These are phyloP conservation scores for Knufia petricola DNA, from an alignment of 2,329 filamentous ascomycete species.

Conservation along the genomic window DNA sequence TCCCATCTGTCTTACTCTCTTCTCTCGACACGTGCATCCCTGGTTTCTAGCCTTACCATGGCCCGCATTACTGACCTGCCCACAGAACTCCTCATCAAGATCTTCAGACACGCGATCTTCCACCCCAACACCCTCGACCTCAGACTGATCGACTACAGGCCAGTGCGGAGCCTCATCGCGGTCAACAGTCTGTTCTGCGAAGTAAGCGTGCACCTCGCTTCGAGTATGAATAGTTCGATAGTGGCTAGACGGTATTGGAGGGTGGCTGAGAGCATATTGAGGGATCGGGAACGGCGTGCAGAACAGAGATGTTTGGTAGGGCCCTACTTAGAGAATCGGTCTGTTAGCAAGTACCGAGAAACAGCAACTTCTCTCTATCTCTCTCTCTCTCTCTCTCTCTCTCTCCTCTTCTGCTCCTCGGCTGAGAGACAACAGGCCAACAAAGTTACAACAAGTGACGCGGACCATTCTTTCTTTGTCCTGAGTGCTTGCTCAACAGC, in stretches of 20 bases:
- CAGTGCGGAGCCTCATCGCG: neutral
- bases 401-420: too few relatives aligned
- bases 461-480: too few relatives aligned
- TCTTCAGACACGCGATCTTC: neutral
- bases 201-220: neutral
- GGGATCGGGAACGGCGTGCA: neutral
- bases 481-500: too few relatives aligned
- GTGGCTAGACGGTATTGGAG: neutral
- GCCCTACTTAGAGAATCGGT: too few relatives aligned
- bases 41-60: neutral
- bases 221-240: neutral
- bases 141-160: neutral
- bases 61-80: neutral
- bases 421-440: too few relatives aligned
- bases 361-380: too few relatives aligned
- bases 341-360: too few relatives aligned
- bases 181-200: neutral
- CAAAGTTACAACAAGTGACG: too few relatives aligned
- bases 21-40: too few relatives aligned
- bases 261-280: neutral
- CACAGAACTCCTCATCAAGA: neutral
- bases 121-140: neutral
- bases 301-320: too few relatives aligned
- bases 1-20: too few relatives aligned
- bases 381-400: too few relatives aligned